Conservation (phyloP, 345 rosid species). For the Moricandia moricandioides region DNA sequence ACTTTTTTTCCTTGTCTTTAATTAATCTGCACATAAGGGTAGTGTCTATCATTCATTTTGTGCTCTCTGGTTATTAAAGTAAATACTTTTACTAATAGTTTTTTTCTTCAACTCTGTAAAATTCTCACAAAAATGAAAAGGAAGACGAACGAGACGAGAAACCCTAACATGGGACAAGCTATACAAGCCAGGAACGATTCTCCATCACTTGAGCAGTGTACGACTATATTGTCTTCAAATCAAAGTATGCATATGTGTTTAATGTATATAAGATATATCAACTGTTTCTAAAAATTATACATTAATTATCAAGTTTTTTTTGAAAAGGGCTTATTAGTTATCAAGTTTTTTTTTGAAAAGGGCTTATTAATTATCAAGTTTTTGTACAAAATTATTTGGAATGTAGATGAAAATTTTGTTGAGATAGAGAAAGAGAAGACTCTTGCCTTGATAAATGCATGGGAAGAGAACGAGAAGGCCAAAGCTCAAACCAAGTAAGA, state of each 20-base stretch:
- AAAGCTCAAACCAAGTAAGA: conserved; percentile 77
- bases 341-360: not conserved
- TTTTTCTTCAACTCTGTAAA: not conserved
- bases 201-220: conserved; percentile 8
- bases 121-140: not conserved
- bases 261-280: not conserved
- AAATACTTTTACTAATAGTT: not conserved
- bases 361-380: not conserved
- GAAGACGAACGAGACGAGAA: conserved; percentile 12
- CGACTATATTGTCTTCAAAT: conserved; percentile 13
- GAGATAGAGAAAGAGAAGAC: conserved; percentile 59
- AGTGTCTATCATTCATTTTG: not conserved
- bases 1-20: conserved; percentile 7
- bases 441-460: conserved; percentile 62
- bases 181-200: conserved; percentile 22
- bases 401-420: conserved; percentile 38
- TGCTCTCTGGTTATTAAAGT: not conserved
- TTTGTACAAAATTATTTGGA: not conserved
- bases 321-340: not conserved
- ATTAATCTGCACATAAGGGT: conserved; percentile 3
- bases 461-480: conserved; percentile 86
- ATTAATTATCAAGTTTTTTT: not conserved
- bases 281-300: not conserved
- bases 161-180: conserved; percentile 23
- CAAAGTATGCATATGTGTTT: conserved; percentile 29